Base-by-base conservation (phyloP, 805 yeast species). In the Teunomyces panamensis region DNA sequence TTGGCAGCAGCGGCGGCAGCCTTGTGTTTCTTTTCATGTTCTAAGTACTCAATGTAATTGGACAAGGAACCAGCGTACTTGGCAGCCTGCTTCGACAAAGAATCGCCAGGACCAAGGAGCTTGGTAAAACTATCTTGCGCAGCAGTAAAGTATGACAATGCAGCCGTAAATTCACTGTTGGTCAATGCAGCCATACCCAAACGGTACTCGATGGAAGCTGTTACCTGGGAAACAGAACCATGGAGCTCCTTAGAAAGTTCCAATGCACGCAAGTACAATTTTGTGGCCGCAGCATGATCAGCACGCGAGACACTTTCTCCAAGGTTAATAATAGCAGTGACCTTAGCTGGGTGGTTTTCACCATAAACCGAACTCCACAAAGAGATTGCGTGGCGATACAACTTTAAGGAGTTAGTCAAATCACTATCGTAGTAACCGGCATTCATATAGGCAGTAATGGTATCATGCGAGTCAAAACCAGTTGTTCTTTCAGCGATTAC, bases 401-500 rank as follows among this genome's bases (percentile, higher is more conserved):
- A 68, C 52, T 80, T 75, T 54, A 90, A 71, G 1, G 92, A 79
- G 53, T 85, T 84, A 30, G 73, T 67, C 34, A 79, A 68, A 56
- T 82, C 80, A 35, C 81, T 70, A 65, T 91, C 97, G 58, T 79
- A 77, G 59, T 75, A 78, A 1, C 94, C 95, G 55, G 91, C 70
- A 66, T 89, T 89, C 56, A 84, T 75, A 62, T 85, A 80, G 35
- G 88, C 73, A 54, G 89, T 77, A 33, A 89, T 65, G 24, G 91
- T 79, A 53, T 89, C 92, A 58, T 79, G 80, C 10, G 94, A 80
- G 61, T 92, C 98, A 52, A 83, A 65, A 51, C 99, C 99, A 44
- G 73, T 65, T 9, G 83, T 76, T 68, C 98, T 83, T 73, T 92
- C 98, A 50, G 84, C 75, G 51, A 90, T 80, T 34, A 81, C 71